Percentiles rank a stretch among this genome's conserved stretches.
phyloP scores from a whole-genome alignment of 2,329 filamentous ascomycete genomes.

The Anthostomella pinea region DNA sequence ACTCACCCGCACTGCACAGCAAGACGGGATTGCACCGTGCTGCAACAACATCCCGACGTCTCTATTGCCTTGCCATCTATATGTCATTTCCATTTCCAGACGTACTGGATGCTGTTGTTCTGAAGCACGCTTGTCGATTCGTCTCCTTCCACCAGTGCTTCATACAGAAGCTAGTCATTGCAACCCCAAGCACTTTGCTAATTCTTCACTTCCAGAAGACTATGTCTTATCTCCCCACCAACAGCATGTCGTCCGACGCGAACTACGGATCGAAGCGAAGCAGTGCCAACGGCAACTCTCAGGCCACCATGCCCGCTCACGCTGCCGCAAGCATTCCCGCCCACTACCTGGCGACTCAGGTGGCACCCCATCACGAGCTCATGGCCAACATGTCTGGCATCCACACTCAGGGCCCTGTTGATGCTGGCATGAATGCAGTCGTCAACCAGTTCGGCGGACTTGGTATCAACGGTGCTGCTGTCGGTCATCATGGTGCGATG shows the following conservation, averaged over 20 bases:
- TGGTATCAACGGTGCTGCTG: slow-evolving; percentile 31
- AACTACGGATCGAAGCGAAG: slow-evolving; percentile 22
- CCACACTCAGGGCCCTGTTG: slow-evolving; percentile 18
- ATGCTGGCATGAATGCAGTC: slow-evolving; percentile 27
- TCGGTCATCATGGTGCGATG: slow-evolving; percentile 23
- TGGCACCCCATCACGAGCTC: slow-evolving; percentile 19
- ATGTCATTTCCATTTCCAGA: too few relatives aligned
- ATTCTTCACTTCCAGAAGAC: too few relatives aligned
- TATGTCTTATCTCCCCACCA: slow-evolving; percentile 23
- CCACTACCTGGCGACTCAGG: slow-evolving; percentile 24
- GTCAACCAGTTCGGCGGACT: slow-evolving; percentile 32
- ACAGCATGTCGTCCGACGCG: slow-evolving; percentile 23
- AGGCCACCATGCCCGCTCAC: slow-evolving; percentile 20
- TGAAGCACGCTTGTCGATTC: not conserved
- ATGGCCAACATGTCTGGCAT: slow-evolving; percentile 16
- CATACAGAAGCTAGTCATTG: too few relatives aligned
- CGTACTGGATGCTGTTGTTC: too few relatives aligned
- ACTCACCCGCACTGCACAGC: too few relatives aligned
- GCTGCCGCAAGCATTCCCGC: slow-evolving; percentile 15
- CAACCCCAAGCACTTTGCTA: too few relatives aligned
- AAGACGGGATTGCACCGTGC: too few relatives aligned
- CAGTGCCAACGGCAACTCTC: slow-evolving; percentile 18
- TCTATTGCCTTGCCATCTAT: too few relatives aligned
- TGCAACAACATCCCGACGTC: too few relatives aligned
- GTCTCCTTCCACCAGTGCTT: not conserved